These are phyloP conservation scores for Fomitopsis betulina DNA, from an alignment of 1,284 basidiomycete genomes.

Conservation along the genomic window DNA sequence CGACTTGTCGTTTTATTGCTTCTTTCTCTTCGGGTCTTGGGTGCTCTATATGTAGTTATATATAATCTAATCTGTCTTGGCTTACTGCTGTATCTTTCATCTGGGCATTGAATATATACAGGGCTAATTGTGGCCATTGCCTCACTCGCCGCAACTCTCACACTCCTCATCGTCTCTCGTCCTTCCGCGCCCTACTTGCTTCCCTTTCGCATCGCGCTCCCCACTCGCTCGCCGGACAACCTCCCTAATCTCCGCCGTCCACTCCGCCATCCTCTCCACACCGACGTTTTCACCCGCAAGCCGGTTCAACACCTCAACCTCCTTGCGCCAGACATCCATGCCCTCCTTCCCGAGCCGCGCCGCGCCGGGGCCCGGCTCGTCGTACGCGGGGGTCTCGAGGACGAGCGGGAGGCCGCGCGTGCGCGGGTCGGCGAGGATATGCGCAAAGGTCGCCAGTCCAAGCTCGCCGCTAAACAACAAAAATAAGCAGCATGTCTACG, in stretches of 20 bases:
- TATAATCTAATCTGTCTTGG: too few species aligned
- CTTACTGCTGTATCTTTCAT: not conserved
- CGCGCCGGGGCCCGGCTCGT: slow-evolving; percentile 21
- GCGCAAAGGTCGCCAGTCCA: slow-evolving; percentile 58
- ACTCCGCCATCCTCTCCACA: slow-evolving; percentile 16
- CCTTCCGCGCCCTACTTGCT: slow-evolving; percentile 16
- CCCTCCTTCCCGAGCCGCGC: slow-evolving; percentile 26
- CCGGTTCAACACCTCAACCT: slow-evolving; percentile 58
- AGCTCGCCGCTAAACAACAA: slow-evolving; percentile 56
- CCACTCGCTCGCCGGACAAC: slow-evolving; percentile 19
- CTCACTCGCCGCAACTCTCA: slow-evolving; percentile 2
- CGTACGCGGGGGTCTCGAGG: slow-evolving; percentile 75
- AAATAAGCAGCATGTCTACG: not conserved
- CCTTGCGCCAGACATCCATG: slow-evolving; percentile 61
- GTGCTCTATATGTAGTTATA: too few species aligned
- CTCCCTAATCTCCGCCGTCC: slow-evolving; percentile 27
- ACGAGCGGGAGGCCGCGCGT: slow-evolving; percentile 73
- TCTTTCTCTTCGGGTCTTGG: not conserved
- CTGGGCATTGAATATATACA: not conserved
- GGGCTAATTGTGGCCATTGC: not conserved
- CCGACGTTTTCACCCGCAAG: slow-evolving; percentile 31
- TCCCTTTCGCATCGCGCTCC: slow-evolving; percentile 15
- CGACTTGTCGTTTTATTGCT: too few species aligned
- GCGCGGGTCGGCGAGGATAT: slow-evolving; percentile 67
- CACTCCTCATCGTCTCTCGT: slow-evolving; percentile 10